phyloP scores from a whole-genome alignment of 2,329 filamentous ascomycete genomes.

The Xylariaceae sp. region DNA sequence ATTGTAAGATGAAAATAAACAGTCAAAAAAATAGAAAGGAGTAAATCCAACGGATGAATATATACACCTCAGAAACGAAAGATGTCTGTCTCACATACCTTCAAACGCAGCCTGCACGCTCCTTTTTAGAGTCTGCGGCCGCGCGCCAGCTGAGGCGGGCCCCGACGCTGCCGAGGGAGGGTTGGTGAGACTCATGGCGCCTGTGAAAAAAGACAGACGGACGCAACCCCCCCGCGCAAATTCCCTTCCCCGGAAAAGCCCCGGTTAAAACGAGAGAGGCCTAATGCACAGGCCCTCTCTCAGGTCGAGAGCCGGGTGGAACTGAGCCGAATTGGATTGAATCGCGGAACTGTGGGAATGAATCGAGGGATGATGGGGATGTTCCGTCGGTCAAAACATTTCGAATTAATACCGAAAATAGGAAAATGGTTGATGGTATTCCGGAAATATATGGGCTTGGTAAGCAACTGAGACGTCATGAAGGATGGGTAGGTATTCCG shows the following conservation, averaged over 20 bases:
- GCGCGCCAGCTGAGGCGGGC: slow-evolving; percentile 42
- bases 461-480: background rate
- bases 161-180: slow-evolving; percentile 47
- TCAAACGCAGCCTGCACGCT: slow-evolving; percentile 58
- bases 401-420: too few species aligned
- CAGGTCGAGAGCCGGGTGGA: background rate
- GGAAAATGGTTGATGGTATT: too few species aligned
- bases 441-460: background rate
- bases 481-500: background rate
- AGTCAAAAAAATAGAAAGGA: too few species aligned
- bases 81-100: slow-evolving; percentile 40
- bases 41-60: background rate
- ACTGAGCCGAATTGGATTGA: too few species aligned
- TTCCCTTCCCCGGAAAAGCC: background rate
- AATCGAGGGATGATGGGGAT: too few species aligned
- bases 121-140: slow-evolving; percentile 49
- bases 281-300: background rate
- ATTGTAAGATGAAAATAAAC: too few species aligned
- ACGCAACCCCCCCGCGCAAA: background rate
- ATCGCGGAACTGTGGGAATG: too few species aligned
- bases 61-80: background rate
- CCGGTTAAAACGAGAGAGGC: background rate
- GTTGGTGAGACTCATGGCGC: slow-evolving; percentile 49
- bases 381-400: too few species aligned
- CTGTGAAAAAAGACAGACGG: background rate